Evolutionary conservation across 2,329 filamentous ascomycete species (phyloP).

Genomic region (Septoria linicola): DNA sequence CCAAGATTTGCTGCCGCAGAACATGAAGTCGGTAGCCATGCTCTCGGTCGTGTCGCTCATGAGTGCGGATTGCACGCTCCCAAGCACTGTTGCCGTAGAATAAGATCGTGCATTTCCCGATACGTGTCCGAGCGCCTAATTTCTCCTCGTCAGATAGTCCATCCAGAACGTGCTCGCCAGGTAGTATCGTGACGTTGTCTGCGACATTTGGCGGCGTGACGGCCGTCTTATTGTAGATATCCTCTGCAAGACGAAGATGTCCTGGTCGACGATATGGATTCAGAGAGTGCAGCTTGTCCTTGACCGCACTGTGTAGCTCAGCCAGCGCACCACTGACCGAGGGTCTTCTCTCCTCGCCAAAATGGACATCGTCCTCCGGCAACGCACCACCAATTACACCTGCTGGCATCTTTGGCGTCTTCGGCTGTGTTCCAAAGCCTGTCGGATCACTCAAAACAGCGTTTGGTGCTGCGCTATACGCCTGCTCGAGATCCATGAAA

Average conservation of each 20-base stretch:
- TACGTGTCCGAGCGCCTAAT: conserved; percentile 35
- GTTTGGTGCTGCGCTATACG: conserved; percentile 23
- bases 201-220: not conserved
- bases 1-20: conserved; percentile 43
- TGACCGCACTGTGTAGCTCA: conserved; percentile 37
- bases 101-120: conserved; percentile 44
- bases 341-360: conserved; percentile 22
- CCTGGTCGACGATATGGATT: conserved; percentile 26
- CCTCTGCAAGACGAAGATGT: not conserved
- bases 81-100: conserved; percentile 43
- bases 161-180: conserved; percentile 30
- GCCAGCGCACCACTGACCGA: conserved; percentile 36
- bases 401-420: conserved; percentile 8
- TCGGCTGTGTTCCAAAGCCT: conserved; percentile 21
- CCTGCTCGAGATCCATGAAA: conserved; percentile 8
- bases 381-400: conserved; percentile 24
- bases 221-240: not conserved
- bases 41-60: conserved; percentile 43
- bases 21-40: conserved; percentile 47
- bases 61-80: conserved; percentile 44
- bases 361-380: conserved; percentile 18
- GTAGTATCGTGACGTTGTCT: conserved; percentile 3
- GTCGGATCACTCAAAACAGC: conserved; percentile 30
- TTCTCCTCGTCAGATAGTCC: conserved; percentile 31
- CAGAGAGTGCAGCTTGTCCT: conserved; percentile 35